A percentile compares a stretch with the other conserved stretches of the same genome.
Evolutionary conservation across 441 rosid genomes (phyloP).

Genomic region (Flueggea neowawraea): DNA sequence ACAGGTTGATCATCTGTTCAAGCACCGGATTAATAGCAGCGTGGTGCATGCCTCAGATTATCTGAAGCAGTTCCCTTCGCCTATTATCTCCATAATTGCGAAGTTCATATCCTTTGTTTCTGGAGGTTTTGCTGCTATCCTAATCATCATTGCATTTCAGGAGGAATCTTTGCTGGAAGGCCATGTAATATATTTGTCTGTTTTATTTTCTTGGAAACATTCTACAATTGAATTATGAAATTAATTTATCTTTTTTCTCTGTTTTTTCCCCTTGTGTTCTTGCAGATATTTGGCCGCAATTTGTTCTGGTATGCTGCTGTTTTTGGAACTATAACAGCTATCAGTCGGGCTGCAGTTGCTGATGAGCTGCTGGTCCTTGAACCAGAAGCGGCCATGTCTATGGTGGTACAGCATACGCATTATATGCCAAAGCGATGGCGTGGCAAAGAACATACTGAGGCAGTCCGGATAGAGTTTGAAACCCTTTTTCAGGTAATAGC

Average conservation of each 20-base stretch:
- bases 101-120: constrained; percentile 97
- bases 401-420: constrained; percentile 92
- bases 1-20: constrained; percentile 99
- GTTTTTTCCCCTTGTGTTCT: constrained; percentile 2
- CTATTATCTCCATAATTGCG: constrained; percentile 82
- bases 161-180: constrained; percentile 99
- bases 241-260: not conserved
- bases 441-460: constrained; percentile 77
- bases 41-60: constrained; percentile 81
- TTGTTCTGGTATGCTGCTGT: constrained; percentile 99
- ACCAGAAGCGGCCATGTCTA: constrained; percentile 85
- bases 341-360: constrained; percentile 85
- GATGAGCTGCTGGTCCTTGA: constrained; percentile 89
- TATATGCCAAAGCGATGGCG: constrained; percentile 99
- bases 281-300: constrained; percentile 98
- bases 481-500: constrained; percentile 83
- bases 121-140: constrained; percentile 97
- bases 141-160: constrained; percentile 94
- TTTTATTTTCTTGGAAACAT: not conserved
- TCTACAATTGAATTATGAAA: not conserved
- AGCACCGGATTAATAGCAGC: constrained; percentile 95
- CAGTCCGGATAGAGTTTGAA: constrained; percentile 80
- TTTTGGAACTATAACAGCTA: constrained; percentile 95
- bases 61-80: constrained; percentile 89
- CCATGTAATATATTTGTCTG: constrained; percentile 57